Percentiles rank a stretch among this genome's conserved stretches.
phyloP scores from a whole-genome alignment of 2,329 filamentous ascomycete species.

The Stylonectria norvegica region DNA sequence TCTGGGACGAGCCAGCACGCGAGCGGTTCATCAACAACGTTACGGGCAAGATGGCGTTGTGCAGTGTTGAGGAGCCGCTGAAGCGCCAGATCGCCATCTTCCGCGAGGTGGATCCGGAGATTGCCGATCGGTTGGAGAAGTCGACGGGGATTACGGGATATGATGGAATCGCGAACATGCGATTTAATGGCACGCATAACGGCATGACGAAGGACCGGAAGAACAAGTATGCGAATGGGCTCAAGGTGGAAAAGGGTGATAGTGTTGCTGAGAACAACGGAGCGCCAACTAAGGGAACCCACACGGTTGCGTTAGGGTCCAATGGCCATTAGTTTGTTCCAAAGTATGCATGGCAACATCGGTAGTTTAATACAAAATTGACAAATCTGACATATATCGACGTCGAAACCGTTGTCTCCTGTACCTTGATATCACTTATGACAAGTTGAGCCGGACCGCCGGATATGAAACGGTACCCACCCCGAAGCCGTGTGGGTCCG shows the following conservation, averaged over 20 bases:
- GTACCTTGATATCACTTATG: too few relatives aligned
- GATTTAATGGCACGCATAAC: neutral
- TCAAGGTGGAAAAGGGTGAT: neutral
- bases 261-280: neutral
- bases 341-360: neutral
- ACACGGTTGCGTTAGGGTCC: neutral
- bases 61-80: slow-evolving; percentile 56
- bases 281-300: neutral
- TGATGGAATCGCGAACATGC: neutral
- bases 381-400: too few relatives aligned
- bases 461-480: too few relatives aligned
- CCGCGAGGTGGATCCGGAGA: slow-evolving; percentile 57
- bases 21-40: slow-evolving; percentile 56
- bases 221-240: neutral
- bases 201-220: neutral
- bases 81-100: slow-evolving; percentile 65
- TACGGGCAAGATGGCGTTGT: slow-evolving; percentile 58
- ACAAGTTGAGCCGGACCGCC: too few relatives aligned
- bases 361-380: too few relatives aligned
- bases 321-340: too few relatives aligned
- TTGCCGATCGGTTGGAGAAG: slow-evolving; percentile 58
- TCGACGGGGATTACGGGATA: slow-evolving; percentile 49
- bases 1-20: neutral
- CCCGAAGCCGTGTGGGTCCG: slow-evolving; percentile 7
- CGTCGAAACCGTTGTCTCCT: too few relatives aligned